phyloP scores from a whole-genome alignment of 108 stramenopile genomes.

The Fistulifera solaris region DNA sequence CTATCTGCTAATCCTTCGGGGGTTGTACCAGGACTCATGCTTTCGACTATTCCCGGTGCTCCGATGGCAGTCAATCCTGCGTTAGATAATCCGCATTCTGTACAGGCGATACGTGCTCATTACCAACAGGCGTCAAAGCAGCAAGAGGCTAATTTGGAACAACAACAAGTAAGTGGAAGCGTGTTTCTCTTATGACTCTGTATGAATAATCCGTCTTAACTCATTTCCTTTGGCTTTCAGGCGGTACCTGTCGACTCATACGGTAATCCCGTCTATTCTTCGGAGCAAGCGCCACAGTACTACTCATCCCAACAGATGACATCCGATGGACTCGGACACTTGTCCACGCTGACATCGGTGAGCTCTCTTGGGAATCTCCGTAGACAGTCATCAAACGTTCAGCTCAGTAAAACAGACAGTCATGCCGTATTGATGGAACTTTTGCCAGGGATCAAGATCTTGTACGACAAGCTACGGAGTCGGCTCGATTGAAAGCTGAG shows the following conservation, averaged over 20 bases:
- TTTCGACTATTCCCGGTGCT: slow-evolving; percentile 23
- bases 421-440: slow-evolving; percentile 90
- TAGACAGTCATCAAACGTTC: slow-evolving; percentile 13
- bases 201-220: too few species aligned
- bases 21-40: slow-evolving; percentile 38
- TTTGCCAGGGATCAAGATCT: slow-evolving; percentile 87
- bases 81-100: slow-evolving; percentile 18
- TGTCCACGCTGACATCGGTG: slow-evolving; percentile 12
- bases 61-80: slow-evolving; percentile 5
- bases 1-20: slow-evolving; percentile 40
- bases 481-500: slow-evolving; percentile 23
- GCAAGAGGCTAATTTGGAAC: slow-evolving; percentile 16
- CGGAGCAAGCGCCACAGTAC: slow-evolving; percentile 10
- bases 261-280: slow-evolving; percentile 7
- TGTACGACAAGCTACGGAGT: slow-evolving; percentile 68
- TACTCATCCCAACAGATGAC: slow-evolving; percentile 1
- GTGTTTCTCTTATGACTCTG: too few species aligned
- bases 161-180: slow-evolving; percentile 23
- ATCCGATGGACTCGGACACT: slow-evolving; percentile 1
- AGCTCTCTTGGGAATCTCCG: slow-evolving; percentile 31
- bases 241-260: not conserved
- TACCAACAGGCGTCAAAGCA: slow-evolving; percentile 37
- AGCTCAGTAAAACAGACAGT: slow-evolving; percentile 75
- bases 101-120: slow-evolving; percentile 19
- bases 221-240: too few species aligned